Percentiles rank a stretch among this genome's conserved stretches.
phyloP scores from a whole-genome alignment of 1,139 yeast species.

The Saccharomycopsis phalli region DNA sequence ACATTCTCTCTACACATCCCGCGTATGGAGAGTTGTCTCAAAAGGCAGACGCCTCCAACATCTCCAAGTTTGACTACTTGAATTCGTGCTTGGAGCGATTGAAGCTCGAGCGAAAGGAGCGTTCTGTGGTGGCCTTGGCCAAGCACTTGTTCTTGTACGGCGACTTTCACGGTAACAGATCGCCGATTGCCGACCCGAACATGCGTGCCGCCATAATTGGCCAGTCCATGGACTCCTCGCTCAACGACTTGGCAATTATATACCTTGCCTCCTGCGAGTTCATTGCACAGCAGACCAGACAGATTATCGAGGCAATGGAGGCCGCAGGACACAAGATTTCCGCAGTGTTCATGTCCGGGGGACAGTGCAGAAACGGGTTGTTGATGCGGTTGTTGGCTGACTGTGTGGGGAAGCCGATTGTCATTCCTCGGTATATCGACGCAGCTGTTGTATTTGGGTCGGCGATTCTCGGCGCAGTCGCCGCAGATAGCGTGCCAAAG shows the following conservation, averaged over 20 bases:
- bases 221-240: slow-evolving; percentile 79
- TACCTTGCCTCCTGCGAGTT: slow-evolving; percentile 94
- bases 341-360: slow-evolving; percentile 86
- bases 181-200: slow-evolving; percentile 89
- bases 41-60: slow-evolving; percentile 52
- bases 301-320: slow-evolving; percentile 80
- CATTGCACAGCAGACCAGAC: slow-evolving; percentile 95
- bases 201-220: slow-evolving; percentile 96
- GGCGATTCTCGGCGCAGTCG: slow-evolving; percentile 90
- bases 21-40: slow-evolving; percentile 66
- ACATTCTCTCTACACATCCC: slow-evolving; percentile 84
- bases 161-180: slow-evolving; percentile 92
- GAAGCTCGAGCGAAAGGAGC: slow-evolving; percentile 44
- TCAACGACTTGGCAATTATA: slow-evolving; percentile 75
- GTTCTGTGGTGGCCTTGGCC: slow-evolving; percentile 74
- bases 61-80: slow-evolving; percentile 74
- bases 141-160: slow-evolving; percentile 88
- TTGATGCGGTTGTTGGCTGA: slow-evolving; percentile 87
- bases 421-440: slow-evolving; percentile 89
- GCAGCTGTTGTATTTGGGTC: slow-evolving; percentile 96
- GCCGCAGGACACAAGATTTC: slow-evolving; percentile 67
- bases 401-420: slow-evolving; percentile 85
- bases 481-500: slow-evolving; percentile 53
- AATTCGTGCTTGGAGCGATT: slow-evolving; percentile 66
- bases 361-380: slow-evolving; percentile 88